Evolutionary conservation across 2,329 filamentous ascomycete species (phyloP), one percentile per base, ranked within the genome.

Genomic region (Xylariaceae sp.): DNA sequence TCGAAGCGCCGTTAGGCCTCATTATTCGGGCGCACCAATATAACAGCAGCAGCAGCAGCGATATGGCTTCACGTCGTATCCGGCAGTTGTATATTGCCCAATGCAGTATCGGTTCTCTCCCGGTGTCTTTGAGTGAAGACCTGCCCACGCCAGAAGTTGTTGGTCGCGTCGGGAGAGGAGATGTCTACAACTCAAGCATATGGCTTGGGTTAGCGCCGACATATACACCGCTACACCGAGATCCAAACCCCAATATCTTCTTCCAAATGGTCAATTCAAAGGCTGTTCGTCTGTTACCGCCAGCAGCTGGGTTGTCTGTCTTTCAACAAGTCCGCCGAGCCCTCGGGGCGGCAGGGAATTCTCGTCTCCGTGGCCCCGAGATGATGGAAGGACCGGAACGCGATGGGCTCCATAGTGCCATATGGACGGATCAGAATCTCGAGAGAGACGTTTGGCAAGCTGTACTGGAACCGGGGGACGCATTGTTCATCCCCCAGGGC

Each of bases 221-320:
- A 0, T 92, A 91, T 67, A 97, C 94, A 0, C 92, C 94, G 2
- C 78, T 96, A 2, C 94, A 99, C 73, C 84, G 89, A 57, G 94
- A 99, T 69, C 94, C 94, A 0, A 97, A 97, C 68, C 91, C 91
- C 0, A 99, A 99, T 70, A 68, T 97, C 0, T 96, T 97, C 71
- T 84, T 90, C 51, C 94, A 99, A 73, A 73, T 97, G 10, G 84
- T 84, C 13, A 85, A 90, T 3, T 74, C 71, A 55, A 99, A 99
- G 73, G 72, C 76, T 0, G 78, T 97, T 13, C 81, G 92, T n/a
- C 71, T 97, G 10, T 79, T 93, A 59, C 75, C 79, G 3, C 91
- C 92, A 0, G 69, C 74, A 0, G 69, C 78, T 2, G 94, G 94
- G 0, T 76, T 82, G 51, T 73, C 68, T 0, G 71, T 96, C 1